Evolutionary conservation across 1,139 yeast species (phyloP).

Genomic region (Arxiozyma bovina): DNA sequence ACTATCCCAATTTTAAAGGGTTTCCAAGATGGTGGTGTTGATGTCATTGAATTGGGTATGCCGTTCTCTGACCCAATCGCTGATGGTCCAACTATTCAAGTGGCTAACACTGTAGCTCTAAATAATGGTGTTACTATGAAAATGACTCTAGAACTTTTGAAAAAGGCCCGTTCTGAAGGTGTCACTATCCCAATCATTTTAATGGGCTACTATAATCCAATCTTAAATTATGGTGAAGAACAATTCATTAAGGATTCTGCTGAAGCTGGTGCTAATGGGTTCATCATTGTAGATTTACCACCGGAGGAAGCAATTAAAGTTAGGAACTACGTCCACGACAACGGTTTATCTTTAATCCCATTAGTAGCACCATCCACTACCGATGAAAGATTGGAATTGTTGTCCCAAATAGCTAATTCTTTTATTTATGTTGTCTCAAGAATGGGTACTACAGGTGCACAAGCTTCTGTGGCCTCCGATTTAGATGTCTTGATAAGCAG

Average conservation of each 20-base stretch:
- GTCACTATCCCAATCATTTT: conserved; percentile 80
- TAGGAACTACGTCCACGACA: conserved; percentile 58
- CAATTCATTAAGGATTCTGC: conserved; percentile 67
- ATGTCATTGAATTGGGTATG: conserved; percentile 85
- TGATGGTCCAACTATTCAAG: conserved; percentile 95
- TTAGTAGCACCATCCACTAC: conserved; percentile 95
- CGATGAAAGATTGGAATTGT: conserved; percentile 69
- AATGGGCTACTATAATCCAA: conserved; percentile 98
- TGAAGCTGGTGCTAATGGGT: conserved; percentile 90
- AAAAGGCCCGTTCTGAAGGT: conserved; percentile 69
- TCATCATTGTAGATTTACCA: conserved; percentile 88
- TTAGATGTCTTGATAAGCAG: conserved; percentile 62
- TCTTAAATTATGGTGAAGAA: conserved; percentile 82
- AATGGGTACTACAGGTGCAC: conserved; percentile 96
- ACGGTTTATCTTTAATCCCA: conserved; percentile 79
- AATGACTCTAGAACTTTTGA: conserved; percentile 60
- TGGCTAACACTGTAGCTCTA: conserved; percentile 70
- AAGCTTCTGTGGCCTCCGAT: conserved; percentile 50
- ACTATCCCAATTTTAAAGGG: conserved; percentile 81
- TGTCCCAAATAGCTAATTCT: conserved; percentile 84
- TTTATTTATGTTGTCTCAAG: conserved; percentile 92
- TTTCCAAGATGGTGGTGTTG: conserved; percentile 92
- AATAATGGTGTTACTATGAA: conserved; percentile 70
- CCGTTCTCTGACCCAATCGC: conserved; percentile 99
- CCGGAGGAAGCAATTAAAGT: conserved; percentile 94